Percentiles rank a stretch among this genome's conserved stretches.
Conservation (phyloP, 345 rosid species). For the Aegle marmelos region DNA sequence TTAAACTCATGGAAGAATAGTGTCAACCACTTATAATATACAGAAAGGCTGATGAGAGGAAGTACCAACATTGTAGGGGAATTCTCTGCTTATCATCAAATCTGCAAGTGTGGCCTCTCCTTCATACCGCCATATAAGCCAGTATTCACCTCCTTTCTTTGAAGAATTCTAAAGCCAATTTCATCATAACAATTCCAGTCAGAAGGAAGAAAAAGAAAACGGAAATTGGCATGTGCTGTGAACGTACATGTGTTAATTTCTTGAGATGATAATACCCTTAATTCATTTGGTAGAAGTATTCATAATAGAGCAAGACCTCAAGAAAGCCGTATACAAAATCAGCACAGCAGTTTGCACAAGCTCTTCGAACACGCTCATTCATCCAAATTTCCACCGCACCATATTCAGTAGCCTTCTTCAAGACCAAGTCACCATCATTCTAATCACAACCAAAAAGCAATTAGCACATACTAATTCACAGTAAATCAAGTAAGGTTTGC, state of each 20-base stretch:
- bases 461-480: neutral
- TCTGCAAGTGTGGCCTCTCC: constrained; percentile 82
- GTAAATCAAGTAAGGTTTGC: no score
- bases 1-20: neutral
- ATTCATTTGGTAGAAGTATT: constrained; percentile 31
- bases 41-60: constrained; percentile 17
- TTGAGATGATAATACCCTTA: constrained; percentile 24
- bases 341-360: constrained; percentile 94
- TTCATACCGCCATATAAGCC: constrained; percentile 91
- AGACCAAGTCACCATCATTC: constrained; percentile 75
- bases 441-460: constrained; percentile 22
- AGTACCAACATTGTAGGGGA: constrained; percentile 83
- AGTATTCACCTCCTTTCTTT: constrained; percentile 77
- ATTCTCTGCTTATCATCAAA: constrained; percentile 81
- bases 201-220: constrained; percentile 3
- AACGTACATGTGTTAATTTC: constrained; percentile 13
- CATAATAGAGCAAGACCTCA: constrained; percentile 57
- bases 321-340: constrained; percentile 84
- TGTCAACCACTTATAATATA: neutral
- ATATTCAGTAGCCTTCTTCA: constrained; percentile 95
- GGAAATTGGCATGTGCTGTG: neutral
- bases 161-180: constrained; percentile 60
- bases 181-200: constrained; percentile 14
- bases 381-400: constrained; percentile 99
- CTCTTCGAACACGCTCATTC: constrained; percentile 96